Conservation (phyloP, 2,329 filamentous ascomycete genomes). For the Colletotrichum caudatum region DNA sequence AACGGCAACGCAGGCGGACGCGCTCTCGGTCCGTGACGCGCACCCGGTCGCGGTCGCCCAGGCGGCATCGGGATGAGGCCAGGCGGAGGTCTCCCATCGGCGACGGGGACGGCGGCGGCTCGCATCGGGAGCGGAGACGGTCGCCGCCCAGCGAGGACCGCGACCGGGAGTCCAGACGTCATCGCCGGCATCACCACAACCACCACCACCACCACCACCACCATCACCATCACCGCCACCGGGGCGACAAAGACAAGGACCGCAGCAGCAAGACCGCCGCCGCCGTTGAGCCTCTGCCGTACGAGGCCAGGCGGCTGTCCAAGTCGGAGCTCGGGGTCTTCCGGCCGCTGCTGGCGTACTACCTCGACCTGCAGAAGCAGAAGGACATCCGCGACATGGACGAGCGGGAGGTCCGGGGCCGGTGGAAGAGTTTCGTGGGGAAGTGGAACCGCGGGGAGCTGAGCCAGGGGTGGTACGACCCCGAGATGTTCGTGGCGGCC, state of each 20-base stretch:
- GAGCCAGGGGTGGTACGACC: constrained; percentile 93
- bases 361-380: constrained; percentile 89
- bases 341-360: constrained; percentile 81
- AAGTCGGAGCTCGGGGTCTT: constrained; percentile 77
- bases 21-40: constrained; percentile 44
- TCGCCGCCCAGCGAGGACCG: constrained; percentile 6
- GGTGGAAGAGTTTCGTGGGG: constrained; percentile 93
- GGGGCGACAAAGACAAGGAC: constrained; percentile 16
- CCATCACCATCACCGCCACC: constrained; percentile 26
- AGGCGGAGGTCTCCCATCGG: constrained; percentile 34
- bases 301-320: constrained; percentile 72
- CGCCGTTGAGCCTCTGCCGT: constrained; percentile 64
- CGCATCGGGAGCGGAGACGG: constrained; percentile 17
- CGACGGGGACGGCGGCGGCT: background rate
- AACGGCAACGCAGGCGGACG: background rate
- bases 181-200: constrained; percentile 37
- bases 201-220: constrained; percentile 18
- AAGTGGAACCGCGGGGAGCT: constrained; percentile 95
- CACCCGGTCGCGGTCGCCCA: constrained; percentile 42
- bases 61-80: constrained; percentile 24
- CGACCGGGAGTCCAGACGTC: constrained; percentile 15
- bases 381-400: constrained; percentile 76
- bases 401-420: constrained; percentile 80
- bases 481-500: constrained; percentile 69
- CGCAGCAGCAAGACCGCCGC: constrained; percentile 6